Base-by-base conservation (phyloP, 2,329 filamentous ascomycete species). In the Epicoccum sorghinum region DNA sequence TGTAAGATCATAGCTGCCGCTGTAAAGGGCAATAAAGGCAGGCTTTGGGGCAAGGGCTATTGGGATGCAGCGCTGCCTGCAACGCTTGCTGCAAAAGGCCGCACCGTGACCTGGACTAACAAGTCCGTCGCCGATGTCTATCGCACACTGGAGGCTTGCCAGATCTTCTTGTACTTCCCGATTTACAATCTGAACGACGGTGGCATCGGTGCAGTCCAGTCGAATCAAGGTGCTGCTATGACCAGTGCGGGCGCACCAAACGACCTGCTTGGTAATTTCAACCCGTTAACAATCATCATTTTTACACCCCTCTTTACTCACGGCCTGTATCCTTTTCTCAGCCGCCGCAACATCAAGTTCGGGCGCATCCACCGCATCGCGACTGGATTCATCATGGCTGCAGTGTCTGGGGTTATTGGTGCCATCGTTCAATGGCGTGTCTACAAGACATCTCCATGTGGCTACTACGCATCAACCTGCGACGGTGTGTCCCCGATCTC, bases 151-250 rank as follows among this genome's bases (percentile, higher is more conserved):
- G 57, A 52, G 74, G 78, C 66, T 60, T 71, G 47, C 75, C 69
- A 55, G 13, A 50, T 55, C 12, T 55, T 55, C n/a, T 22, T 55
- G 18, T 55, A 55, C 58, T 76, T 72, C 48, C 76, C 76, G 3
- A 70, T 78, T 41, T 76, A 68, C 51, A 64, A 70, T 46, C 33
- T 77, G 27, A 77, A 77, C 52, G 55, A 58, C 35, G 69, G 73
- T n/a, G 82, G 83, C 61, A 77, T 85, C 25, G 83, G 83, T 13
- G 74, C 74, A 4, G 75, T 82, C 0, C 75, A 78, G 14, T 80
- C 70, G 40, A 82, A 79, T 68, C 68, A 82, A 65, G 77, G 52
- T 24, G 55, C 55, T 18, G 48, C 59, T 4, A 62, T 64, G 61
- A 62, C 57, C 3, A 55, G 49, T 1, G 24, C 42, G 10, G 57